These are phyloP conservation scores for Cajanus cajan DNA, from an alignment of 306 rosid genomes.

Conservation along the genomic window DNA sequence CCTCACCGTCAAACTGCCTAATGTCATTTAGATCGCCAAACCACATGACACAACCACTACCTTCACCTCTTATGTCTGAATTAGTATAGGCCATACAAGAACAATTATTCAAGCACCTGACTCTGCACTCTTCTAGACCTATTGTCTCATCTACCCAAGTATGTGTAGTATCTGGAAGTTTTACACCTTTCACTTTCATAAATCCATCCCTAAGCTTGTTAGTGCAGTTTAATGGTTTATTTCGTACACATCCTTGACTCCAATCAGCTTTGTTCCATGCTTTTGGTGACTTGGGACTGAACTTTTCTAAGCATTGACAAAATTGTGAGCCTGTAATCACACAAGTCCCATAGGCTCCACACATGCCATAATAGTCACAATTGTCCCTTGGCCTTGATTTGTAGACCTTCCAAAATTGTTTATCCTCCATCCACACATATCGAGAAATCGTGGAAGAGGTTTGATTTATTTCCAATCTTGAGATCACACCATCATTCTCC, in stretches of 20 bases:
- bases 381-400: conserved; percentile 21
- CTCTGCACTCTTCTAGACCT: conserved; percentile 21
- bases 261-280: conserved; percentile 33
- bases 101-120: conserved; percentile 41
- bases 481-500: not conserved
- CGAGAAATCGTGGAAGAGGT: not conserved
- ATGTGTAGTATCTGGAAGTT: conserved; percentile 40
- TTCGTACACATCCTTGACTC: conserved; percentile 35
- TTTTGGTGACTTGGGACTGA: conserved; percentile 24
- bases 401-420: conserved; percentile 23
- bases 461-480: conserved; percentile 35
- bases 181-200: conserved; percentile 22
- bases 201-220: conserved; percentile 29
- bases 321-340: not conserved
- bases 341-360: conserved; percentile 45
- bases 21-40: conserved; percentile 46
- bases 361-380: conserved; percentile 33
- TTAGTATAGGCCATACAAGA: conserved; percentile 50
- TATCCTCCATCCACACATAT: conserved; percentile 12
- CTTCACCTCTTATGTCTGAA: conserved; percentile 17
- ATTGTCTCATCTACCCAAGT: conserved; percentile 28
- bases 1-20: conserved; percentile 1
- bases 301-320: conserved; percentile 42
- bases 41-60: conserved; percentile 49
- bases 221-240: conserved; percentile 27